Evolutionary conservation across 2,329 filamentous ascomycete species (phyloP).

Genomic region (Celoporthe dispersa): DNA sequence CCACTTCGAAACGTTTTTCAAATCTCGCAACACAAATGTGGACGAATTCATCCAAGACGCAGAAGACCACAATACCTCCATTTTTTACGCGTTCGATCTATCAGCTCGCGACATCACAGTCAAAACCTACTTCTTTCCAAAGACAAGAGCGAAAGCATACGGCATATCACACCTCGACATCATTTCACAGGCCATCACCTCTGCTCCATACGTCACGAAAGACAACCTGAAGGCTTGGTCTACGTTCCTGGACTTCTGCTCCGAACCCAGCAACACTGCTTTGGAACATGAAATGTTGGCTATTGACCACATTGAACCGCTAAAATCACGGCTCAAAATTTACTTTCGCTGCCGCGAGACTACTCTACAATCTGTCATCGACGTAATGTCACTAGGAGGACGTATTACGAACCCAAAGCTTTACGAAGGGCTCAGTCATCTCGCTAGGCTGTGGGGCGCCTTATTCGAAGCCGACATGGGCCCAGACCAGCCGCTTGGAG

Average conservation of each 20-base stretch:
- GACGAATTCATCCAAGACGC: background rate
- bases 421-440: background rate
- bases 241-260: background rate
- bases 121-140: slow-evolving; percentile 38
- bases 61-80: slow-evolving; percentile 26
- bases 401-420: background rate
- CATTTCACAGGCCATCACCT: background rate
- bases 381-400: background rate
- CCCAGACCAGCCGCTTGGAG: background rate
- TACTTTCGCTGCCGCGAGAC: slow-evolving; percentile 41
- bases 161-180: background rate
- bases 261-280: slow-evolving; percentile 5
- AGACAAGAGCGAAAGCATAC: slow-evolving; percentile 27
- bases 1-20: background rate
- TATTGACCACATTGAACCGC: slow-evolving; percentile 38
- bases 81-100: slow-evolving; percentile 38
- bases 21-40: background rate
- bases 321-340: slow-evolving; percentile 42
- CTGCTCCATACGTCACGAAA: background rate
- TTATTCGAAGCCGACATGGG: background rate
- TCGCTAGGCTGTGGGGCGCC: background rate
- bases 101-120: slow-evolving; percentile 25
- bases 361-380: slow-evolving; percentile 33
- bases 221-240: background rate
- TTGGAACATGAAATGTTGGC: slow-evolving; percentile 38